Evolutionary conservation across 306 rosid species (phyloP), one percentile per base, ranked within the genome.

Genomic region (Lithocarpus polystachyus): DNA sequence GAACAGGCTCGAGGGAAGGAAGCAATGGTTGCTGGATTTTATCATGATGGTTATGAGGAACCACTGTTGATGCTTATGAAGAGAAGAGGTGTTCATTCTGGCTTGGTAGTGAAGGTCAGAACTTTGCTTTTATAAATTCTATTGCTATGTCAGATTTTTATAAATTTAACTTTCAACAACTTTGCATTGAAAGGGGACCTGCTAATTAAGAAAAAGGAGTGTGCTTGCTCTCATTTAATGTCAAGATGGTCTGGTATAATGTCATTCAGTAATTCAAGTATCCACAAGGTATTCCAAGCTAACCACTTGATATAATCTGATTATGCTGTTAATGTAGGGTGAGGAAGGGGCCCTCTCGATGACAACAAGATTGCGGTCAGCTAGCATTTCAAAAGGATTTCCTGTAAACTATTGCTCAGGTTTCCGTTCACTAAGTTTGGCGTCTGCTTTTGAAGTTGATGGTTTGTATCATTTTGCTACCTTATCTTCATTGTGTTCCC

Each of bases 311-410:
- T 79, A 35, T 64, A 24, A 18, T 76, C 52, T 87, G 70, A 70
- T 77, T 78, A 69, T 82, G 82, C 69, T 74, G 67, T 70, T 79
- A 72, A 60, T 82, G 68, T 70, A 92, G 99, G 99, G 99, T 71
- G 99, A 92, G 85, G 98, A 95, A 90, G 98, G 99, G 51, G 99
- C 97, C 56, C 93, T 95, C 77, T 95, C 99, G 24, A 89, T 95
- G 97, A 92, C 99, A 43, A 95, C 99, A 2, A 89, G 94, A 84
- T 86, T 87, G 85, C 90, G 98, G 75, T 86, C 97, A 33, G 86
- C 1, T 62, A 73, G 76, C 86, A 80, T 85, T 54, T 84, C 91
- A 2, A 91, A 77, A 85, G 98, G 96, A 71, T 85, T 86, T 84
- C 98, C 98, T 48, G 98, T 95, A 75, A 95, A 95, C 88, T 91